Evolutionary conservation across 2,329 filamentous ascomycete species (phyloP).

Genomic region (Fusarium praegraminearum): DNA sequence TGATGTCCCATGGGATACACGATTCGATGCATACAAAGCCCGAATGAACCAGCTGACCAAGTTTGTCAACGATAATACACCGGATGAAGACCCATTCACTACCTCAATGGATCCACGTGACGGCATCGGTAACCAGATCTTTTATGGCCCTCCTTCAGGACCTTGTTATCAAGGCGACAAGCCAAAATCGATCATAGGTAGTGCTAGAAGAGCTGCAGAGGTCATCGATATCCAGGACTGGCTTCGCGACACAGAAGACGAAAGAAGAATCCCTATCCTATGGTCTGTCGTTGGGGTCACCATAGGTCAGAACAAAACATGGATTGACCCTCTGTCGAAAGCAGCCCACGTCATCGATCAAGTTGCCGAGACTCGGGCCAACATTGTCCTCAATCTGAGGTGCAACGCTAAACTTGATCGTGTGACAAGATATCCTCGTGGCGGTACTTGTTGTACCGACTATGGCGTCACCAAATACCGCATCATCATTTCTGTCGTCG

Average conservation of each 20-base stretch:
- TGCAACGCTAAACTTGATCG: conserved; percentile 59
- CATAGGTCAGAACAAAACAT: conserved; percentile 28
- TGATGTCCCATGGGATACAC: neutral
- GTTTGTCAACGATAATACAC: conserved; percentile 17
- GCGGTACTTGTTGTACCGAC: conserved; percentile 65
- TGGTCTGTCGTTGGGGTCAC: conserved; percentile 20
- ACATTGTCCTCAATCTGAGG: conserved; percentile 63
- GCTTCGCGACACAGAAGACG: conserved; percentile 4
- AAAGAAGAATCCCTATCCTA: conserved; percentile 28
- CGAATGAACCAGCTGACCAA: conserved; percentile 25
- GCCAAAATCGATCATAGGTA: neutral
- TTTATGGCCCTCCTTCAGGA: conserved; percentile 42
- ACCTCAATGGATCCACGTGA: conserved; percentile 40
- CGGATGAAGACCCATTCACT: neutral
- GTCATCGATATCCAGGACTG: conserved; percentile 39
- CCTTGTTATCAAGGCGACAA: conserved; percentile 38
- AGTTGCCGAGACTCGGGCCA: conserved; percentile 49
- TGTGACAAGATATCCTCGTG: conserved; percentile 54
- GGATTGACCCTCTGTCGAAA: conserved; percentile 35
- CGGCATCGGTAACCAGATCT: conserved; percentile 47
- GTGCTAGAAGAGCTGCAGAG: conserved; percentile 29
- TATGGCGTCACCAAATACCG: conserved; percentile 51
- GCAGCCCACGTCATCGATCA: conserved; percentile 49
- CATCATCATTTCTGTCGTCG: conserved; percentile 33
- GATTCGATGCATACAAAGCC: neutral